Evolutionary conservation across 768 basidiomycete genomes (phyloP).

Genomic region (Cystobasidium tubakii): DNA sequence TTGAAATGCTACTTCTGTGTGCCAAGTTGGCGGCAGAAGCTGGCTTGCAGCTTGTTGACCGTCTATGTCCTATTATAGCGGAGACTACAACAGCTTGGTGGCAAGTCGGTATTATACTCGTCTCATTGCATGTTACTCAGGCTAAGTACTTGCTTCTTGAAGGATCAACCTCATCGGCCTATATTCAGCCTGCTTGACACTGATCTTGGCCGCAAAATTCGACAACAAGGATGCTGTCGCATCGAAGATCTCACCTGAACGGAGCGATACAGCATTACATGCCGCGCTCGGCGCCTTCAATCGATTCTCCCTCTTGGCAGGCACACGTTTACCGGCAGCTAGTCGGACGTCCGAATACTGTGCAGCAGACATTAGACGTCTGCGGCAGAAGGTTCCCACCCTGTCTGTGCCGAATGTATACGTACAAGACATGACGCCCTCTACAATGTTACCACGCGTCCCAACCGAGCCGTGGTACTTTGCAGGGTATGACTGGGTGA

Average conservation of each 20-base stretch:
- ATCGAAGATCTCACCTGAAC: background rate
- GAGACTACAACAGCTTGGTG: slow-evolving; percentile 3
- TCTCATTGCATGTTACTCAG: too few relatives aligned
- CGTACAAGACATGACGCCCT: background rate
- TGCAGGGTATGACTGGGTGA: background rate
- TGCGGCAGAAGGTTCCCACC: background rate
- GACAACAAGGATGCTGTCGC: background rate
- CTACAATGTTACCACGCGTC: background rate
- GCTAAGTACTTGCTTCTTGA: background rate
- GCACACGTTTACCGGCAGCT: background rate
- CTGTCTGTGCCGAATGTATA: background rate
- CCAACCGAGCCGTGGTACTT: background rate
- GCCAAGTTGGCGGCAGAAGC: background rate
- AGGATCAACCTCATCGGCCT: slow-evolving; percentile 11
- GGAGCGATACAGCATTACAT: background rate
- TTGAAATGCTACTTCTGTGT: background rate
- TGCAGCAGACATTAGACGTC: background rate
- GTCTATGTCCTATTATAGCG: background rate
- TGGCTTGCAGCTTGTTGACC: background rate
- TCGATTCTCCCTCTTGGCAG: background rate
- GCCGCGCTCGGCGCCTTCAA: background rate
- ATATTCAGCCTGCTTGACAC: background rate
- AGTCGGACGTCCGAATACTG: background rate
- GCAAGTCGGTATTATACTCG: background rate
- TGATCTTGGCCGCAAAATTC: background rate